phyloP scores from a whole-genome alignment of 1,139 yeast genomes.

The Candida tropicalis region DNA sequence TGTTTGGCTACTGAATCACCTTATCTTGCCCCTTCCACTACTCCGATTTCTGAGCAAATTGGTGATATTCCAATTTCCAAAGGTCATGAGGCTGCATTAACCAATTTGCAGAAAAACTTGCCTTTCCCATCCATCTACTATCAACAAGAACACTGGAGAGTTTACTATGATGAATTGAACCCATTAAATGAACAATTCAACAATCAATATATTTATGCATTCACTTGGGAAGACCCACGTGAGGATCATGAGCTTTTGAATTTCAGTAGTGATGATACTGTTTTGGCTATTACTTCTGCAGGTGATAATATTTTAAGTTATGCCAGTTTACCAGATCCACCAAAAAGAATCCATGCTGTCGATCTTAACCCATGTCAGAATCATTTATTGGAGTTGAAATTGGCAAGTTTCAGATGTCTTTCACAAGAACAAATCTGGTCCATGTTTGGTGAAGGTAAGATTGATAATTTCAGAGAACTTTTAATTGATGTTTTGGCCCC shows the following conservation, averaged over 20 bases:
- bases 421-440: conserved; percentile 68
- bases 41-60: conserved; percentile 22
- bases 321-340: conserved; percentile 71
- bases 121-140: conserved; percentile 82
- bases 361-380: conserved; percentile 84
- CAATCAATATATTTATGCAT: conserved; percentile 80
- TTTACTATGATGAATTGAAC: conserved; percentile 72
- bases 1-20: conserved; percentile 82
- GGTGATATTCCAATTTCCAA: conserved; percentile 51
- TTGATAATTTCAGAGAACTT: conserved; percentile 47
- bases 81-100: conserved; percentile 76
- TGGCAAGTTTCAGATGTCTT: conserved; percentile 66
- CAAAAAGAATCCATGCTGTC: conserved; percentile 79
- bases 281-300: conserved; percentile 82
- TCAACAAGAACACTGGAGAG: conserved; percentile 77
- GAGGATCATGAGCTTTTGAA: conserved; percentile 73
- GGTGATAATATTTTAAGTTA: conserved; percentile 80
- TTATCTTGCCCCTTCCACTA: conserved; percentile 62
- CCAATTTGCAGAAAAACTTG: conserved; percentile 61
- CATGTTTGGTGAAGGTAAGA: conserved; percentile 74
- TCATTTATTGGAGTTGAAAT: conserved; percentile 74
- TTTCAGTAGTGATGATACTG: conserved; percentile 64
- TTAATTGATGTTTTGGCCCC: conserved; percentile 62
- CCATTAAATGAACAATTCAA: conserved; percentile 71
- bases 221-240: conserved; percentile 90